These are phyloP conservation scores for Talinum fruticosum DNA, from an alignment of 148 eudicot genomes.

Conservation along the genomic window DNA sequence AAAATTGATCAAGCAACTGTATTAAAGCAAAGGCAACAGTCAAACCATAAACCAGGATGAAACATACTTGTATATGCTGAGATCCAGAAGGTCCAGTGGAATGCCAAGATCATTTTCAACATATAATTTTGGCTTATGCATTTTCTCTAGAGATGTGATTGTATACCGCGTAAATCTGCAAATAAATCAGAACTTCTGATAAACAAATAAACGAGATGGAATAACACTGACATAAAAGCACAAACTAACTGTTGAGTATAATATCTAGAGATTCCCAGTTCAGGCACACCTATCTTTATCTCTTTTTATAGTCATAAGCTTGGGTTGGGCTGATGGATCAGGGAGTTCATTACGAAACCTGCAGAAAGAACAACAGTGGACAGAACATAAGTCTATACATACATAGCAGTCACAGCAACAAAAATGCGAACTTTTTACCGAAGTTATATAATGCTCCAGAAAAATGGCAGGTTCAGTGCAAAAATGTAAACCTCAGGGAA, in stretches of 20 bases:
- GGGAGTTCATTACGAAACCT: slow-evolving; percentile 97
- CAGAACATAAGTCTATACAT: neutral
- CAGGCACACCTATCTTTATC: slow-evolving; percentile 77
- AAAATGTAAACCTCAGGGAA: neutral
- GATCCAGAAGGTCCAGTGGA: slow-evolving; percentile 97
- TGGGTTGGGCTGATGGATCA: slow-evolving; percentile 85
- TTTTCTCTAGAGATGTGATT: slow-evolving; percentile 82
- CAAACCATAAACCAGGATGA: slow-evolving; percentile 16
- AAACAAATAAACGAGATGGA: neutral
- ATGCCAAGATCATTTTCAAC: slow-evolving; percentile 97
- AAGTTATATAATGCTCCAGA: neutral
- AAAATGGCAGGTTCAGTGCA: neutral
- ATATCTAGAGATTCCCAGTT: neutral
- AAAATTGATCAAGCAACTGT: neutral
- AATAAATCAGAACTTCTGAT: slow-evolving; percentile 7
- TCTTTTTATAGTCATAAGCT: slow-evolving; percentile 65
- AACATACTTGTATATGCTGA: slow-evolving; percentile 86
- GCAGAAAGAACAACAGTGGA: slow-evolving; percentile 24
- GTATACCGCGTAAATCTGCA: slow-evolving; percentile 84
- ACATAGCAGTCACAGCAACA: slow-evolving; percentile 4
- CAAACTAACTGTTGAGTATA: neutral
- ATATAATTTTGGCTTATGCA: slow-evolving; percentile 87
- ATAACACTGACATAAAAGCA: neutral
- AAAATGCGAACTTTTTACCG: neutral
- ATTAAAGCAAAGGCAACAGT: neutral